These are phyloP conservation scores for Gryganskiella cystojenkinii DNA, from an alignment of 192 early-diverging fungal species.

Conservation along the genomic window DNA sequence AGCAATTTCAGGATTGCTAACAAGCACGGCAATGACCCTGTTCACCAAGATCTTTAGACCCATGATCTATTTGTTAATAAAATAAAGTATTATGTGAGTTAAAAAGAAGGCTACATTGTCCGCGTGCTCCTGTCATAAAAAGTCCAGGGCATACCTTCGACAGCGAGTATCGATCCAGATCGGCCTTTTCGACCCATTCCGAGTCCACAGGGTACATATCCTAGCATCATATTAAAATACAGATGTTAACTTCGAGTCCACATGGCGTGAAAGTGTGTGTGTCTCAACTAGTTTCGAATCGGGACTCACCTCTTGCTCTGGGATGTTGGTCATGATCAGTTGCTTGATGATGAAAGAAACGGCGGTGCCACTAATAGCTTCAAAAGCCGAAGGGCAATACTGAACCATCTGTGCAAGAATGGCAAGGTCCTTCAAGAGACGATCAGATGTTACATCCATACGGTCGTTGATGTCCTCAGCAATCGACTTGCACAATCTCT, in stretches of 20 bases:
- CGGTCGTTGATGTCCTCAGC: conserved; percentile 51
- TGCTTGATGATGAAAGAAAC: conserved; percentile 71
- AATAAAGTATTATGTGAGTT: no score
- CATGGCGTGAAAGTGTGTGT: no score
- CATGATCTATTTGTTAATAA: conserved; percentile 55
- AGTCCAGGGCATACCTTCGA: conserved; percentile 59
- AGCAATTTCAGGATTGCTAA: conserved; percentile 43
- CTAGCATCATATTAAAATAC: no score
- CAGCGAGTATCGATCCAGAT: conserved; percentile 65
- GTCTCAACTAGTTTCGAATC: neutral
- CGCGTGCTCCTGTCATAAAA: neutral
- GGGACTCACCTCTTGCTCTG: conserved; percentile 33
- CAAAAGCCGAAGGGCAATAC: conserved; percentile 67
- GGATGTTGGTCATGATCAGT: conserved; percentile 57
- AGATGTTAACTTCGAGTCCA: no score
- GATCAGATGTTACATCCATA: conserved; percentile 37
- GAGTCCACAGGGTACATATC: conserved; percentile 28
- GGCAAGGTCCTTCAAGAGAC: conserved; percentile 57
- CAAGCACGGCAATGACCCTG: conserved; percentile 62
- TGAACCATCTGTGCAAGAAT: conserved; percentile 72
- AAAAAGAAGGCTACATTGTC: neutral
- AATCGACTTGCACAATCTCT: conserved; percentile 60
- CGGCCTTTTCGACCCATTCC: conserved; percentile 75
- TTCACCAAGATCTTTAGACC: conserved; percentile 75
- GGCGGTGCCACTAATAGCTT: conserved; percentile 58